A percentile compares a stretch with the other conserved stretches of the same genome.
These are phyloP conservation scores for Mucor plumbeus DNA, from an alignment of 371 early-diverging fungal genomes.

Conservation along the genomic window DNA sequence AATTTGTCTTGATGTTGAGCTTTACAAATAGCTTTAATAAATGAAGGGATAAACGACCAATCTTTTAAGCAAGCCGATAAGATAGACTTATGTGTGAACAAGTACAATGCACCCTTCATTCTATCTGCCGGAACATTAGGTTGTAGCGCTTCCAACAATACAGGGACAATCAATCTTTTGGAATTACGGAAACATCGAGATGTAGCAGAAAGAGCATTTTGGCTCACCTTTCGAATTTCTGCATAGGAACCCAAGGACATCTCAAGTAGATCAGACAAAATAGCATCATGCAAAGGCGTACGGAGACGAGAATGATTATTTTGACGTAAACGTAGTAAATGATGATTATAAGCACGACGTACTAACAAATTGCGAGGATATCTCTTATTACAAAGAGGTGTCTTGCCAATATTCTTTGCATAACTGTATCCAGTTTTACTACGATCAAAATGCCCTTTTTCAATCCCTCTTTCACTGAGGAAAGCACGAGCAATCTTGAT, in stretches of 20 bases:
- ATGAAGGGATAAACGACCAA: slow-evolving; percentile 67
- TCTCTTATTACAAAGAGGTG: slow-evolving; percentile 48
- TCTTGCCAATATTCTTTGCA: slow-evolving; percentile 55
- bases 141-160: slow-evolving; percentile 62
- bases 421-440: slow-evolving; percentile 64
- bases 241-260: slow-evolving; percentile 75
- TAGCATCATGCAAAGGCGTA: slow-evolving; percentile 50
- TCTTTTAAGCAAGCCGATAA: slow-evolving; percentile 65
- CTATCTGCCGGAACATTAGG: slow-evolving; percentile 56
- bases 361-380: slow-evolving; percentile 60
- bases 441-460: slow-evolving; percentile 54
- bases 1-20: slow-evolving; percentile 85
- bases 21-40: slow-evolving; percentile 64
- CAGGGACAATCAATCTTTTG: slow-evolving; percentile 61
- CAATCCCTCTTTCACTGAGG: slow-evolving; percentile 72
- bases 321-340: slow-evolving; percentile 63
- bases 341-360: slow-evolving; percentile 60
- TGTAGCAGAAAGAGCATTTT: slow-evolving; percentile 58
- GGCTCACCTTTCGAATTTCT: slow-evolving; percentile 76
- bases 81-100: slow-evolving; percentile 60
- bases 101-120: slow-evolving; percentile 82
- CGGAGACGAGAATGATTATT: slow-evolving; percentile 59
- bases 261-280: slow-evolving; percentile 64
- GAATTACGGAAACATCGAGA: slow-evolving; percentile 63
- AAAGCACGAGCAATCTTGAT: slow-evolving; percentile 64